These are phyloP conservation scores for Cryphonectria parasitica DNA, from an alignment of 2,329 filamentous ascomycete species.

Conservation along the genomic window DNA sequence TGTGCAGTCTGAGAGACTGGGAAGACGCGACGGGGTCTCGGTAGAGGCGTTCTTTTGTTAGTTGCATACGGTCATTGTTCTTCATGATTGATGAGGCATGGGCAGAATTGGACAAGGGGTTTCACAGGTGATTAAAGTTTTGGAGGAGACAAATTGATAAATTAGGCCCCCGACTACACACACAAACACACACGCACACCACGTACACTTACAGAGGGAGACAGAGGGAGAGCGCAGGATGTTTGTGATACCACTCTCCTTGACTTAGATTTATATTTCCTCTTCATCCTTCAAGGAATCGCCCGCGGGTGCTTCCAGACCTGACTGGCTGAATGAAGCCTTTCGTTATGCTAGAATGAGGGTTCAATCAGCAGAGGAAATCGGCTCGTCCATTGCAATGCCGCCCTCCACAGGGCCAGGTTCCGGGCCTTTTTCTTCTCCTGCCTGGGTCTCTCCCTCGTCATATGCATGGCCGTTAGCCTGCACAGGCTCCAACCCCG, in stretches of 20 bases:
- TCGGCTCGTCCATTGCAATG: background rate
- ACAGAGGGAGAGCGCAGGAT: background rate
- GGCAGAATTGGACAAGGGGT: background rate
- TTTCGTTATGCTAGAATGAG: conserved; percentile 2
- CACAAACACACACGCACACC: background rate
- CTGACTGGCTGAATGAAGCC: conserved; percentile 1
- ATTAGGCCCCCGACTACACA: background rate
- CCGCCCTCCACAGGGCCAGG: background rate
- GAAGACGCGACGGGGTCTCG: background rate
- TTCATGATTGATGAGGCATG: background rate
- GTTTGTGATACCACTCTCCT: background rate
- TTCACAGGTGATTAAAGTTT: background rate
- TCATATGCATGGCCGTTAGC: conserved; percentile 13
- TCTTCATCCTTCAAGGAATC: background rate
- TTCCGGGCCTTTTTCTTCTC: background rate
- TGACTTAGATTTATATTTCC: background rate
- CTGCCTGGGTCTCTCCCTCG: background rate
- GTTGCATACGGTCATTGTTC: background rate
- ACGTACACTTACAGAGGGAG: background rate
- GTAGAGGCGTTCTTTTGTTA: background rate
- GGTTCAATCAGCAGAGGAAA: background rate
- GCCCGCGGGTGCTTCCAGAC: background rate
- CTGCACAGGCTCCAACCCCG: background rate
- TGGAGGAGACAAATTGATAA: background rate
- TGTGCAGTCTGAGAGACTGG: background rate